A percentile compares a stretch with the other conserved stretches of the same genome.
Evolutionary conservation across 805 yeast species (phyloP).

Genomic region (Yamadazyma phyllophila): DNA sequence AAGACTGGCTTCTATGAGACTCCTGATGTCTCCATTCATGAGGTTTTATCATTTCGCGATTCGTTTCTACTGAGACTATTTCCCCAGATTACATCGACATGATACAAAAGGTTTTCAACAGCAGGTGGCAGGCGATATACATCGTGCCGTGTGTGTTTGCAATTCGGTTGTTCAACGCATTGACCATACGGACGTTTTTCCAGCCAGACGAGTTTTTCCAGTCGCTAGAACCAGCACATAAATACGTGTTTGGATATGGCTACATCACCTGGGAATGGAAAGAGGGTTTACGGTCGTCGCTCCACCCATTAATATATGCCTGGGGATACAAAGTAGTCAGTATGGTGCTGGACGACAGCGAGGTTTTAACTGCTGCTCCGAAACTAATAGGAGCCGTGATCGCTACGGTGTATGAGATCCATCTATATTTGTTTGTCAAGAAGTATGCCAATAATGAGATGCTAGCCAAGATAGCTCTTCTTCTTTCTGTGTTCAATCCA

Average conservation of each 20-base stretch:
- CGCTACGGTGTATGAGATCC: conserved; percentile 71
- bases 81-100: background rate
- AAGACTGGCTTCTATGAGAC: conserved; percentile 16
- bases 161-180: conserved; percentile 50
- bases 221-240: conserved; percentile 87
- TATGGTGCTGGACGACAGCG: conserved; percentile 16
- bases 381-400: conserved; percentile 65
- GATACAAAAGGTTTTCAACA: too few species aligned
- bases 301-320: conserved; percentile 75
- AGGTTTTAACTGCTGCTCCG: conserved; percentile 53
- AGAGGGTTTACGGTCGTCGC: conserved; percentile 66
- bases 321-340: conserved; percentile 35
- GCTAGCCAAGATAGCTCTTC: conserved; percentile 43
- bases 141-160: background rate
- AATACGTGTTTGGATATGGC: conserved; percentile 72
- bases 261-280: conserved; percentile 94
- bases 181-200: conserved; percentile 69
- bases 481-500: conserved; percentile 57
- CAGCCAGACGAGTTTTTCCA: conserved; percentile 98
- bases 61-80: too few species aligned
- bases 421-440: conserved; percentile 47
- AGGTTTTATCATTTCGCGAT: too few species aligned
- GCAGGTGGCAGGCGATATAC: too few species aligned
- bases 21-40: background rate
- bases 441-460: conserved; percentile 30